Evolutionary conservation across 768 basidiomycete species (phyloP).

Genomic region (Hortiboletus flavorubellus): DNA sequence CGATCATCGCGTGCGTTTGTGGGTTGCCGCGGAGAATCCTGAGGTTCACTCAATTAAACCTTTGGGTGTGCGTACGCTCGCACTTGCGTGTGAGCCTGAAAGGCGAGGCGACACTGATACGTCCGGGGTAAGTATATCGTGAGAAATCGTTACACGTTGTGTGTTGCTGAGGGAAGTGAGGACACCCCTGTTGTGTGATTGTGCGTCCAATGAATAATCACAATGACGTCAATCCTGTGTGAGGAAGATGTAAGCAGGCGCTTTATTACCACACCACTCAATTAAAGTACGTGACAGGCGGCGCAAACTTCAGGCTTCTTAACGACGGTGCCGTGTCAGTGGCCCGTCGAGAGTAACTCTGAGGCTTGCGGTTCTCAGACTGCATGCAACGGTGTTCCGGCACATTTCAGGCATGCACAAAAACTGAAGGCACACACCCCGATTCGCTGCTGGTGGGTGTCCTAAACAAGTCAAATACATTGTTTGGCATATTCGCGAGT

Average conservation of each 20-base stretch:
- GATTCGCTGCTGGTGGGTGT: slow-evolving; percentile 1
- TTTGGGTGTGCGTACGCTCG: no score
- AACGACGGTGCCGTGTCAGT: not conserved
- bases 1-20: no score
- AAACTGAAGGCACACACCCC: not conserved
- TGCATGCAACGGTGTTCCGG: not conserved
- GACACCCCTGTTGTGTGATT: not conserved
- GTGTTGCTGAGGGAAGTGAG: no score
- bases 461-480: not conserved
- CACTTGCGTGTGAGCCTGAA: no score
- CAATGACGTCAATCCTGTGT: not conserved
- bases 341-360: not conserved
- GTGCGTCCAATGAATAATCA: not conserved
- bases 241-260: not conserved
- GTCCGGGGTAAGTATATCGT: no score
- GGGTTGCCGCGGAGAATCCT: no score
- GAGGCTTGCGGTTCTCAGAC: not conserved
- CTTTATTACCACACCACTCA: not conserved
- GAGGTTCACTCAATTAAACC: no score
- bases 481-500: slow-evolving; percentile 5
- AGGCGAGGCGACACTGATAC: no score
- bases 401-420: not conserved
- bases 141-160: no score
- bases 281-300: not conserved
- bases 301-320: not conserved